Conservation (phyloP, 202 grass and related monocot species). For the Schoenoplectus tabernaemontani region DNA sequence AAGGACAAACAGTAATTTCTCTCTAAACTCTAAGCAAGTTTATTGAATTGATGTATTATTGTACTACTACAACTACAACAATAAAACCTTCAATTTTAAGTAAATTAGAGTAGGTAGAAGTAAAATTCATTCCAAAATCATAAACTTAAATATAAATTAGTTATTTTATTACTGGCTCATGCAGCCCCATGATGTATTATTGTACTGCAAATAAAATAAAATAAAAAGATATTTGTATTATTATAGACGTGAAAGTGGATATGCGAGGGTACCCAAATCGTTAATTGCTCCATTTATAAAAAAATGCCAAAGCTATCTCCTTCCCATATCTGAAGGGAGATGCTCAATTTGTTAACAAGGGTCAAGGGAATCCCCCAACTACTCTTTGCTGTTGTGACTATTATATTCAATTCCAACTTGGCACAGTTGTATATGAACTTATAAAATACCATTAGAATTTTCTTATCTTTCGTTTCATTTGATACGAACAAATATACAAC, state of each 20-base stretch:
- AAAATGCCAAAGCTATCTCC: background rate
- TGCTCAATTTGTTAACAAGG: background rate
- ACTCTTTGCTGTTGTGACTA: background rate
- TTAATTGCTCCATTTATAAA: background rate
- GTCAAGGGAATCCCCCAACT: conserved; percentile 5
- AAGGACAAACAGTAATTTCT: too few relatives aligned
- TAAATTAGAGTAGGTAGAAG: too few relatives aligned
- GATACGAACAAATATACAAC: background rate
- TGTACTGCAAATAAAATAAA: background rate
- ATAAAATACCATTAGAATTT: background rate
- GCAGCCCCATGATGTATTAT: background rate
- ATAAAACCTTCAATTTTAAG: too few relatives aligned
- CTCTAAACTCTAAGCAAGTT: too few relatives aligned
- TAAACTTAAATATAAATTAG: too few relatives aligned
- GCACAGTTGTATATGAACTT: background rate
- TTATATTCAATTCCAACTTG: background rate
- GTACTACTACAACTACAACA: too few relatives aligned
- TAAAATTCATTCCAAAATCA: too few relatives aligned
- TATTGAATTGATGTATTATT: too few relatives aligned
- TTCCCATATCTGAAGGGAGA: background rate
- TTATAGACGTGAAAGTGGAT: background rate
- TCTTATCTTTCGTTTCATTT: background rate
- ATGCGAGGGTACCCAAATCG: background rate
- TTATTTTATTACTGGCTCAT: too few relatives aligned
- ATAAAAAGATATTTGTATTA: background rate